Evolutionary conservation across 306 rosid species (phyloP).

Genomic region (Gastrolobium bilobum): DNA sequence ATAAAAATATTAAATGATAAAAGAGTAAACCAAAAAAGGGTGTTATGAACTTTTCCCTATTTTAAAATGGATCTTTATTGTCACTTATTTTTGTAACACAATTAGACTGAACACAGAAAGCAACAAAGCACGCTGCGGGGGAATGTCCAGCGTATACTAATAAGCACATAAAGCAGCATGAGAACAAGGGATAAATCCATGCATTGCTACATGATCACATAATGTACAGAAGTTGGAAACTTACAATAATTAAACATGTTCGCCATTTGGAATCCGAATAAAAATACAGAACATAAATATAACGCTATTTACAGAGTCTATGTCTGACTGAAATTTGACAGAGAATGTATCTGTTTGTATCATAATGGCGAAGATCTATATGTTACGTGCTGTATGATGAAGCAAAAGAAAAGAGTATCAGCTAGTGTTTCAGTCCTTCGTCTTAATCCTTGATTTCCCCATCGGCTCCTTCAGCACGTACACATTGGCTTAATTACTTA

Average conservation of each 20-base stretch:
- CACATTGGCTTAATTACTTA: constrained; percentile 41
- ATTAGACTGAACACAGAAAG: not conserved
- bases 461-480: constrained; percentile 30
- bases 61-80: too few species aligned
- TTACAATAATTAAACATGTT: constrained; percentile 40
- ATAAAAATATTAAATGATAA: too few species aligned
- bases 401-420: constrained; percentile 22
- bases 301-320: constrained; percentile 65
- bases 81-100: not conserved
- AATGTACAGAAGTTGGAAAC: constrained; percentile 49
- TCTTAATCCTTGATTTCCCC: constrained; percentile 49
- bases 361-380: constrained; percentile 39
- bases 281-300: constrained; percentile 49
- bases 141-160: too few species aligned
- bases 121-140: not conserved
- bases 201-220: constrained; percentile 38
- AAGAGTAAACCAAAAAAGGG: too few species aligned
- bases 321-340: constrained; percentile 46
- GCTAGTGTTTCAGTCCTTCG: constrained; percentile 39
- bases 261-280: constrained; percentile 47
- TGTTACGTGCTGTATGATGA: constrained; percentile 34
- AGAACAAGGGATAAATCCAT: constrained; percentile 35
- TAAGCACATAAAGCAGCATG: not conserved
- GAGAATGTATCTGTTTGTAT: constrained; percentile 43
- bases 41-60: too few species aligned